Evolutionary conservation across 129 eudicot genomes (phyloP), one percentile per base, ranked within the genome.

Genomic region (Centaurea solstitialis): DNA sequence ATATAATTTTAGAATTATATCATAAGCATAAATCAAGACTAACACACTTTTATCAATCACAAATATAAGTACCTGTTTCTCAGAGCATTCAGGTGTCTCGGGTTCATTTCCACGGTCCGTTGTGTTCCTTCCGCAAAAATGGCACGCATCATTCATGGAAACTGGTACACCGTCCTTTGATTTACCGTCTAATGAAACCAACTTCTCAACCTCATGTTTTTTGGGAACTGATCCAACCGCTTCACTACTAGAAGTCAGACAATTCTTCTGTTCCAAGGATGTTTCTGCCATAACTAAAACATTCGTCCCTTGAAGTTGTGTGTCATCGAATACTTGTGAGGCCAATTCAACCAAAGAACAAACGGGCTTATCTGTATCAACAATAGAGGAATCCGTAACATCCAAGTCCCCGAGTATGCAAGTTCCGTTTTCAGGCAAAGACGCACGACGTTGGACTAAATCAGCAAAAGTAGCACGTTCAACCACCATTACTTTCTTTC

Each of bases 21-120:
- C 12, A 57, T 17, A n/a, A 68, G 69, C 45, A 50, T n/a, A 75
- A 81, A 73, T 13, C 4, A 66, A 4, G 28, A 26, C 20, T 62
- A 26, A 26, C 6, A 4, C 7, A 70, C 61, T 12, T 61, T 61
- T n/a, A 64, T 21, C 13, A 26, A 26, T 64, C 35, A 57, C 5
- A 72, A 9, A 5, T 77, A 65, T 4, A 53, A 75, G 0, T 59
- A 87, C 97, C 90, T 89, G 81, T 65, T 71, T 83, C 41, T 80
- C 87, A 69, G 86, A 72, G 73, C 65, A 77, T 62, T 82, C 82
- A 80, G 87, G 85, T 70, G 76, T 79, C 76, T 38, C 70, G 70
- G 83, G 76, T 38, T 85, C 90, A 74, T 79, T 83, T 22, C 68
- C 82, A 57, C 65, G 76, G 39, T 76, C 77, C 38, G 30, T 64